Conservation (phyloP, 2,329 filamentous ascomycete genomes). For the Rutstroemia sp. region DNA sequence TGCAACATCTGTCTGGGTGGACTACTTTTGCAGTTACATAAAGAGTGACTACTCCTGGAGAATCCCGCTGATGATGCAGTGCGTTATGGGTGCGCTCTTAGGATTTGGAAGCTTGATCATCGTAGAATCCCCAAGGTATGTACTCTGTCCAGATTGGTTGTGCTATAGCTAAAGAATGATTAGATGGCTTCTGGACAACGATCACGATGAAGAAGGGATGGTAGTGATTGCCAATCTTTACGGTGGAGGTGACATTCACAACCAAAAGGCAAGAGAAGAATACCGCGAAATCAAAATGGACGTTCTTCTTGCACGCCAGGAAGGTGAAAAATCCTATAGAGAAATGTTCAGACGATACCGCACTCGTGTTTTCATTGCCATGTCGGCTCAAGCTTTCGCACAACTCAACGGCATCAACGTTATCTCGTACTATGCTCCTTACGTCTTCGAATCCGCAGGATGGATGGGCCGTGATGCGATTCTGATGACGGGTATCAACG, state of each 20-base stretch:
- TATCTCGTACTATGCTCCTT: conserved; percentile 96
- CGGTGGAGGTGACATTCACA: conserved; percentile 90
- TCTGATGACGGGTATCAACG: conserved; percentile 96
- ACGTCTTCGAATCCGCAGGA: conserved; percentile 95
- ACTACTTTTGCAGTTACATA: conserved; percentile 94
- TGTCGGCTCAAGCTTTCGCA: conserved; percentile 93
- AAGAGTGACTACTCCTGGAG: conserved; percentile 83
- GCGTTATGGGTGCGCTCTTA: conserved; percentile 83
- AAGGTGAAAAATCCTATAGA: conserved; percentile 82
- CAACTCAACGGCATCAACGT: conserved; percentile 99
- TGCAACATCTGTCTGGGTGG: conserved; percentile 94
- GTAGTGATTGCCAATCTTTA: conserved; percentile 97
- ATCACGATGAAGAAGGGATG: conserved; percentile 97
- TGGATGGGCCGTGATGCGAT: conserved; percentile 88
- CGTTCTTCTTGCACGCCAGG: conserved; percentile 84
- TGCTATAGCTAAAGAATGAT: conserved; percentile 9
- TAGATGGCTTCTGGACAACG: conserved; percentile 95
- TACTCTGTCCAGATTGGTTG: background rate
- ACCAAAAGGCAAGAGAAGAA: conserved; percentile 85
- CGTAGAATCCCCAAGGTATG: conserved; percentile 85
- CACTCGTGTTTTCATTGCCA: conserved; percentile 93
- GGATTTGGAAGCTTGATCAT: conserved; percentile 84
- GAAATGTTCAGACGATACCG: conserved; percentile 95
- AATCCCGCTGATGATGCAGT: conserved; percentile 83
- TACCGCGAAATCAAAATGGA: conserved; percentile 99